These are phyloP conservation scores for Acidomyces sp. DNA, from an alignment of 495 filamentous ascomycete species.

Conservation along the genomic window DNA sequence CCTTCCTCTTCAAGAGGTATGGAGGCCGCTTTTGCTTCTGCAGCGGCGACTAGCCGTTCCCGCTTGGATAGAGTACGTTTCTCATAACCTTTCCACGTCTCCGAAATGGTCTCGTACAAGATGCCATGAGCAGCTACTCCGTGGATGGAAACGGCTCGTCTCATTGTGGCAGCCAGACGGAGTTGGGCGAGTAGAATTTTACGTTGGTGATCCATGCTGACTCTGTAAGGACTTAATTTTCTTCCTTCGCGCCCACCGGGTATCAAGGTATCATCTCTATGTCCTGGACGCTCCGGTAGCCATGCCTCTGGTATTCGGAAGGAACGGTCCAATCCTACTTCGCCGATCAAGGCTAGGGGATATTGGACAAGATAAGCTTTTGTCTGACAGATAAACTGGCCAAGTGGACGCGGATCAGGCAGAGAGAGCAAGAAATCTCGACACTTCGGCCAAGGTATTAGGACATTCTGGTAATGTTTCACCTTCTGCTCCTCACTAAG, in stretches of 20 bases:
- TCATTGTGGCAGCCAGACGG: constrained; percentile 68
- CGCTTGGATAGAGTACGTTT: constrained; percentile 51
- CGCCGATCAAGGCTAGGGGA: constrained; percentile 66
- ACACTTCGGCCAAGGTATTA: constrained; percentile 48
- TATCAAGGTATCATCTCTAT: constrained; percentile 45
- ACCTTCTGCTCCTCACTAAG: constrained; percentile 36
- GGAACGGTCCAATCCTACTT: constrained; percentile 74
- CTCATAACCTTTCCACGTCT: constrained; percentile 75
- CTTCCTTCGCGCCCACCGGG: constrained; percentile 75
- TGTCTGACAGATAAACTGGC: constrained; percentile 51
- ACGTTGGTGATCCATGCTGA: constrained; percentile 67
- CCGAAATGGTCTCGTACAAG: constrained; percentile 59
- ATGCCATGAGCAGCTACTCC: constrained; percentile 84
- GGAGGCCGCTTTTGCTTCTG: constrained; percentile 13
- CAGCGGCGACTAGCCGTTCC: constrained; percentile 36
- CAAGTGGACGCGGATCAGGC: constrained; percentile 58
- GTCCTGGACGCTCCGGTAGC: constrained; percentile 38
- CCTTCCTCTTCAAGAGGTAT: constrained; percentile 24
- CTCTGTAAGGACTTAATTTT: constrained; percentile 56
- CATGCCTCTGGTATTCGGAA: constrained; percentile 67
- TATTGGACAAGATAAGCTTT: constrained; percentile 46
- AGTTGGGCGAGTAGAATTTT: constrained; percentile 67
- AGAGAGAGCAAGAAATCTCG: constrained; percentile 49
- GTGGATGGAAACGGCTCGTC: constrained; percentile 72
- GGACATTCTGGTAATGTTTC: constrained; percentile 57